These are phyloP conservation scores for Aquilaria agallochum DNA, from an alignment of 441 rosid genomes.

Conservation along the genomic window DNA sequence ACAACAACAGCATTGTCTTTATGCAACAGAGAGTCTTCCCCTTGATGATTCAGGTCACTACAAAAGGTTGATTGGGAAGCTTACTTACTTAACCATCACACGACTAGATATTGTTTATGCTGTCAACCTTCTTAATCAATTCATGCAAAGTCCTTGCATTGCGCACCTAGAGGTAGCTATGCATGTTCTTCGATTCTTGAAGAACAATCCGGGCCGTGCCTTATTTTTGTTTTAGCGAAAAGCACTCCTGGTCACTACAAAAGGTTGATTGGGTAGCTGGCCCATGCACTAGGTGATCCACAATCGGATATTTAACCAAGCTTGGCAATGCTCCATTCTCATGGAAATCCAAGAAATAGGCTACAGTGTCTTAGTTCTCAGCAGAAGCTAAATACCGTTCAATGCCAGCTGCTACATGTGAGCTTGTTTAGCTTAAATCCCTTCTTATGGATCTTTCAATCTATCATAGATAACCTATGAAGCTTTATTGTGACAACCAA, in stretches of 20 bases:
- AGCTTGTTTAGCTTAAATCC: neutral
- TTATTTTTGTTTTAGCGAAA: neutral
- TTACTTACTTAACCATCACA: neutral
- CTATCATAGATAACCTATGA: too few species aligned
- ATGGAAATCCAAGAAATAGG: neutral
- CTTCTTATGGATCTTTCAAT: neutral
- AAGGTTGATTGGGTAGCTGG: neutral
- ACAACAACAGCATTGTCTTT: neutral
- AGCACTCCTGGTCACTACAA: too few species aligned
- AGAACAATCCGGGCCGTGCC: neutral
- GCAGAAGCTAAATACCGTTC: slow-evolving; percentile 4
- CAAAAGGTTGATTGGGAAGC: neutral
- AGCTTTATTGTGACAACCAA: neutral
- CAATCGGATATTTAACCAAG: neutral
- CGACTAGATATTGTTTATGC: neutral
- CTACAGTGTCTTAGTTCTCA: neutral
- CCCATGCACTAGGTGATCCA: neutral
- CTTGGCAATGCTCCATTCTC: neutral
- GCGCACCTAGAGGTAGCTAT: neutral
- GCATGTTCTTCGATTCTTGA: neutral
- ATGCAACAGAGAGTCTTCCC: neutral
- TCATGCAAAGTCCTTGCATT: neutral
- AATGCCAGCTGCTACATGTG: neutral
- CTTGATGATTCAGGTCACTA: neutral
- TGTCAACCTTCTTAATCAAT: neutral